Evolutionary conservation across 2,329 filamentous ascomycete species (phyloP).

Genomic region (Aphanoascus verrucosus): DNA sequence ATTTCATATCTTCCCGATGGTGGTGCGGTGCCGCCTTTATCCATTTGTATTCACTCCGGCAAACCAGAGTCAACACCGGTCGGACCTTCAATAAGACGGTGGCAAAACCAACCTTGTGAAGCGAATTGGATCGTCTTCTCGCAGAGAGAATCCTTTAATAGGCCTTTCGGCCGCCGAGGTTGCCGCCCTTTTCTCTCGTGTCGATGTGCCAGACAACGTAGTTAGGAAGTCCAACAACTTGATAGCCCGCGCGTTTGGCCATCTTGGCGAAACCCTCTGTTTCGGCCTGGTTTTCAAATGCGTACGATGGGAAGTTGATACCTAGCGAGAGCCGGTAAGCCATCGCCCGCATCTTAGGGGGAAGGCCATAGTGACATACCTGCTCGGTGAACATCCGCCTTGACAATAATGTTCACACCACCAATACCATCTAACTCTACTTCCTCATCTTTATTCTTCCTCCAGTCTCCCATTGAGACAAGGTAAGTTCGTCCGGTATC

Average conservation of each 20-base stretch:
- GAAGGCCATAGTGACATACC: constrained; percentile 43
- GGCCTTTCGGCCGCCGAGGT: constrained; percentile 40
- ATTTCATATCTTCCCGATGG: constrained; percentile 1
- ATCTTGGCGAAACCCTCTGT: constrained; percentile 98
- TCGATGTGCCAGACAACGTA: constrained; percentile 99
- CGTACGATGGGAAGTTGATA: constrained; percentile 93
- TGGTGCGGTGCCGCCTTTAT: neutral
- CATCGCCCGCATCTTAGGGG: neutral
- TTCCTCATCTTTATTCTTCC: constrained; percentile 82
- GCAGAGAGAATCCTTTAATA: neutral
- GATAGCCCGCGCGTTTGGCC: constrained; percentile 90
- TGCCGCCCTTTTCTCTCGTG: constrained; percentile 86
- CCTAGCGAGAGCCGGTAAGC: constrained; percentile 43
- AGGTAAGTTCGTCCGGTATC: constrained; percentile 84
- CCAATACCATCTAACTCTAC: constrained; percentile 90
- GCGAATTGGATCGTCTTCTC: neutral
- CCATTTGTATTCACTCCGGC: neutral
- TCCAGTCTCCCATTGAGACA: constrained; percentile 84
- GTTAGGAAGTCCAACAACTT: constrained; percentile 85
- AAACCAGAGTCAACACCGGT: neutral
- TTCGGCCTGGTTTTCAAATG: constrained; percentile 97
- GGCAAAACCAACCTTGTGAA: no score
- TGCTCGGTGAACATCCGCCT: constrained; percentile 92
- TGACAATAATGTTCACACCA: constrained; percentile 93
- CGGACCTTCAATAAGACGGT: neutral